Evolutionary conservation across 164 flowering plant species (phyloP), one percentile per base, ranked within the genome.

Genomic region (Warburgia ugandensis): DNA sequence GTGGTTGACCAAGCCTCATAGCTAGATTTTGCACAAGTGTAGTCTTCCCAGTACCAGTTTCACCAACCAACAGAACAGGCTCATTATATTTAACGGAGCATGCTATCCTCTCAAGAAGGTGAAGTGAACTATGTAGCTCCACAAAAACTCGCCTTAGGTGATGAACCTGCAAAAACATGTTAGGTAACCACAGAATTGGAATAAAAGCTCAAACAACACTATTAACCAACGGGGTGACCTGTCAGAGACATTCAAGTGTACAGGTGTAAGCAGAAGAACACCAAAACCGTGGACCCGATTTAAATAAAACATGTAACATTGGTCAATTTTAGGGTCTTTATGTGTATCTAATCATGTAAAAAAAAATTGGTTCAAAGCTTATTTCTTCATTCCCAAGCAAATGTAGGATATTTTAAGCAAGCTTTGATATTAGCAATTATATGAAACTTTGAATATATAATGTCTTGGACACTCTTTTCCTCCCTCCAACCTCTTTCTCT

Each of bases 41-140:
- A 32, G 99, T 94, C 65, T 94, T 94, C 36, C 99, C 99, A 19
- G 97, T 89, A 56, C 99, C 99, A 60, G 99, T 94, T 71, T 94
- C 99, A 69, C 99, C 99, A 67, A 94, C 96, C 76, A 94, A 67
- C 14, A 94, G 89, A 48, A 89, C 86, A 45, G 99, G 86, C 73
- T 94, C 99, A 65, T 89, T 94, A 48, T 51, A 73, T 70, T 78
- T 78, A 28, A 84, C 82, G 66, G 97, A 84, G 60, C 82, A 68
- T 56, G 99, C 92, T 61, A 94, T 76, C 59, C 70, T 82, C 70
- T 94, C 99, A 62, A 94, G 84, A 29, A 75, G 45, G 62, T 73
- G 76, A 25, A 82, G 48, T 26, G 90, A 84, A 67, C 75, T 76
- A 54, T 80, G 76, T 11, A 83, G 75, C 58, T 76, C 73, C 20